Percentiles rank a stretch among this genome's conserved stretches.
Conservation (phyloP, 2,329 filamentous ascomycete genomes). For the Verticillium albo-atrum region DNA sequence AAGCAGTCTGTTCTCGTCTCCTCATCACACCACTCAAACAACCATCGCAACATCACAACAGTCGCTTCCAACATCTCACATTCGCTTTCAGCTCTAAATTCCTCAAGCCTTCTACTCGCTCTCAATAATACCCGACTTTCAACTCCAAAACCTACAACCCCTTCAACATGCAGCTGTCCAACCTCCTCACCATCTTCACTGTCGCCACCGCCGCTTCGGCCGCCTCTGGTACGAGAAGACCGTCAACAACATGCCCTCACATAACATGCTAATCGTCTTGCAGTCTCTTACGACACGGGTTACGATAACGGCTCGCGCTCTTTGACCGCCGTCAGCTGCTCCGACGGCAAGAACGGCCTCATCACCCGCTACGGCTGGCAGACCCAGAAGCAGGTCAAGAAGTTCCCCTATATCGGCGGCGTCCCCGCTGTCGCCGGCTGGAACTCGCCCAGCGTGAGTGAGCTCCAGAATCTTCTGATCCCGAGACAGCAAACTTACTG, state of each 20-base stretch:
- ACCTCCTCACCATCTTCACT: constrained; percentile 33
- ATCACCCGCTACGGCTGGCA: constrained; percentile 57
- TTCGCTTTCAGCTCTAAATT: too few relatives aligned
- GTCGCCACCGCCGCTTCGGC: constrained; percentile 31
- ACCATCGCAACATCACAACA: background rate
- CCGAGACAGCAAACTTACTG: background rate
- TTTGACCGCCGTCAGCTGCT: constrained; percentile 59
- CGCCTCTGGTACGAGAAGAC: constrained; percentile 19
- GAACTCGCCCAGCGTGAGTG: constrained; percentile 42
- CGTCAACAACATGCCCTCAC: background rate
- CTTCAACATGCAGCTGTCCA: constrained; percentile 39
- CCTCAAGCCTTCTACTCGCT: background rate
- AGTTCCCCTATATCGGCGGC: constrained; percentile 54
- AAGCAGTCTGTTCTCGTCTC: background rate
- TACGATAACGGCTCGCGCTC: constrained; percentile 60
- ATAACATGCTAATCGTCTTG: constrained; percentile 7
- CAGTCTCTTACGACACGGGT: constrained; percentile 66
- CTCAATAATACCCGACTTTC: background rate
- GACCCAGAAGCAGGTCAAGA: constrained; percentile 45
- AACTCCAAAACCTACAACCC: constrained; percentile 6
- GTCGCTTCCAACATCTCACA: background rate
- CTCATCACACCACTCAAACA: background rate
- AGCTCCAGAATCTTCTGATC: background rate
- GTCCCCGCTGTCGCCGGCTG: constrained; percentile 45
- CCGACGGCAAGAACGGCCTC: constrained; percentile 63